Base-by-base conservation (phyloP, 768 basidiomycete species). In the Termitomyces sp. region DNA sequence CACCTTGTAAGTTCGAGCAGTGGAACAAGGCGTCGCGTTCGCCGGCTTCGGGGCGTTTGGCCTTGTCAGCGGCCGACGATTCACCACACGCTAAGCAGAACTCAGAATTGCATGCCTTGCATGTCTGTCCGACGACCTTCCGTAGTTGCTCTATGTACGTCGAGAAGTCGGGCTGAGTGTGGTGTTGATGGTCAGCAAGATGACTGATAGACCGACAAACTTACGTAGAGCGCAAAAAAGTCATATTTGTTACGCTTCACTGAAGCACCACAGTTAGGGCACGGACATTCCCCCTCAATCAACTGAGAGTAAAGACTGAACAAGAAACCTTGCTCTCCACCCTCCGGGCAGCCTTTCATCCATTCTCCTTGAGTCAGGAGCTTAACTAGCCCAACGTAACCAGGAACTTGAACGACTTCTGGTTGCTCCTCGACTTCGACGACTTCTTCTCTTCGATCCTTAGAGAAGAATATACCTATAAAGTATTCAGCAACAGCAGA, bases 321-420 rank as follows among this genome's bases (percentile, higher is more conserved):
- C 52, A 97, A 76, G 73, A 89, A 90, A 58, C 84, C 85, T 68
- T 97, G 94, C 70, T 97, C 94, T 66, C 88, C 86, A 52, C 91
- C 92, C 70, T 96, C 94, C 0, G 95, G 94, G 72, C 95, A 97
- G 20, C 95, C 95, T 69, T 91, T 92, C 95, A 97, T 97, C 93
- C 93, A 97, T 68, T 95, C 87, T 27, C 91, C 92, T 71, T 92
- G 90, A 22, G 87, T 87, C 82, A 96, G 85, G 40, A 95, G 74
- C 62, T 83, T 83, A 33, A 85, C 78, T 18, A 72, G 71, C 56
- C 84, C 81, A 40, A 71, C 72, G 8, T 68, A 62, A 56, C 69
- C 76, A 18, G 76, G 70, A 33, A 90, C 68, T 40, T 69, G 59
- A 18, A 74, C 74, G 13, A 75, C 68, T 69, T 89, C 87, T 7